Conservation (phyloP, 73 alveolate species). For the Paramecium pentaurelia region DNA sequence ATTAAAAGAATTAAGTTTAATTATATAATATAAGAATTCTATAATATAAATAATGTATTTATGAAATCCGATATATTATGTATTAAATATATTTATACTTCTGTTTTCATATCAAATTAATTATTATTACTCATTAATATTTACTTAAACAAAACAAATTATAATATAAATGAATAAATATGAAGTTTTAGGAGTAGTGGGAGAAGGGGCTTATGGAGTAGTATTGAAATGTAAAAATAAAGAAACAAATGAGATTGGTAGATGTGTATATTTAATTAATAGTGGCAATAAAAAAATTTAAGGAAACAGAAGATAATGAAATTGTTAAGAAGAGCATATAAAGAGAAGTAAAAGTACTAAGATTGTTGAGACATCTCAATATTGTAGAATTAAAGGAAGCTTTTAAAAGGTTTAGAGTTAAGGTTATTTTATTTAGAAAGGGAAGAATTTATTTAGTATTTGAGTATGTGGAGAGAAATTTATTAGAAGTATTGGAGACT, state of each 20-base stretch:
- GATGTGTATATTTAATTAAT: neutral
- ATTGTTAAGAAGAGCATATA: slow-evolving; percentile 71
- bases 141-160: neutral
- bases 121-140: neutral
- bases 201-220: slow-evolving; percentile 95
- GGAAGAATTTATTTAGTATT: slow-evolving; percentile 73
- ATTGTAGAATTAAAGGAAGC: slow-evolving; percentile 93
- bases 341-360: slow-evolving; percentile 85
- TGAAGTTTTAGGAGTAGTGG: slow-evolving; percentile 90
- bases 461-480: slow-evolving; percentile 92
- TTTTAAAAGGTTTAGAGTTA: slow-evolving; percentile 59
- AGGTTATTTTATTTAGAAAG: neutral
- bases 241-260: slow-evolving; percentile 70
- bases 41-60: neutral
- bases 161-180: slow-evolving; percentile 79
- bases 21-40: neutral
- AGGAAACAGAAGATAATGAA: slow-evolving; percentile 86
- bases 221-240: slow-evolving; percentile 85
- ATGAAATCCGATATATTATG: neutral
- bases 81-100: neutral
- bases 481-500: slow-evolving; percentile 89
- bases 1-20: neutral
- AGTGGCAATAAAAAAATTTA: slow-evolving; percentile 88
- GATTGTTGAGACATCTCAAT: slow-evolving; percentile 79
- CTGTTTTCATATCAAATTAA: neutral